phyloP scores from a whole-genome alignment of 768 basidiomycete genomes.

The Macrolepiota fuliginosa region DNA sequence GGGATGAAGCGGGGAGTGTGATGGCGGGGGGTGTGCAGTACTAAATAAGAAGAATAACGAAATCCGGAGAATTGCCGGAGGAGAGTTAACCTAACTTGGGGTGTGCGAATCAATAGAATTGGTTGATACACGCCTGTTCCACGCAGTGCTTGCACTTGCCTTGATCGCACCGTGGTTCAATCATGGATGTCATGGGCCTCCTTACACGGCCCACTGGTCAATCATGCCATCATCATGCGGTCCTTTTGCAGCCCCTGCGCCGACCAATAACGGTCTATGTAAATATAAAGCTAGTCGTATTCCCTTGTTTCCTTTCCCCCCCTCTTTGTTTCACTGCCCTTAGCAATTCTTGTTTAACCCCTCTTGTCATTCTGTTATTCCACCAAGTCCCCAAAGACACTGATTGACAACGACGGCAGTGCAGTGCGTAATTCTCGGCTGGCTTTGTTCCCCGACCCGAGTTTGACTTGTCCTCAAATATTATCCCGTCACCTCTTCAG shows the following conservation, averaged over 20 bases:
- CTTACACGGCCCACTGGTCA: background rate
- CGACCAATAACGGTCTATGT: background rate
- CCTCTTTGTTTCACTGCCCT: background rate
- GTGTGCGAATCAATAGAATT: background rate
- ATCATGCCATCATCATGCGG: background rate
- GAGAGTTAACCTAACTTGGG: background rate
- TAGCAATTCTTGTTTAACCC: background rate
- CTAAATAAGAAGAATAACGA: background rate
- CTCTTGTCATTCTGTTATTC: no score
- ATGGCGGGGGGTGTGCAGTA: background rate
- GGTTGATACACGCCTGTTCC: constrained; percentile 7
- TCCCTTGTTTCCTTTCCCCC: background rate
- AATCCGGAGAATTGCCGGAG: constrained; percentile 2
- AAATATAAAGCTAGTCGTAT: background rate
- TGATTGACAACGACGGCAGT: no score
- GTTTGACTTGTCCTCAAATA: background rate
- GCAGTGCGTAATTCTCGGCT: background rate
- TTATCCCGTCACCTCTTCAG: background rate
- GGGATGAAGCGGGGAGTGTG: background rate
- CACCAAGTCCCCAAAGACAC: no score
- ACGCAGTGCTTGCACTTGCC: background rate
- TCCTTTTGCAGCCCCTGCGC: background rate
- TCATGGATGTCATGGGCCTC: background rate
- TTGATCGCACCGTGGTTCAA: background rate
- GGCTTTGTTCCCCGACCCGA: background rate